These are phyloP conservation scores for Evernia prunastri DNA, from an alignment of 495 filamentous ascomycete species.

Conservation along the genomic window DNA sequence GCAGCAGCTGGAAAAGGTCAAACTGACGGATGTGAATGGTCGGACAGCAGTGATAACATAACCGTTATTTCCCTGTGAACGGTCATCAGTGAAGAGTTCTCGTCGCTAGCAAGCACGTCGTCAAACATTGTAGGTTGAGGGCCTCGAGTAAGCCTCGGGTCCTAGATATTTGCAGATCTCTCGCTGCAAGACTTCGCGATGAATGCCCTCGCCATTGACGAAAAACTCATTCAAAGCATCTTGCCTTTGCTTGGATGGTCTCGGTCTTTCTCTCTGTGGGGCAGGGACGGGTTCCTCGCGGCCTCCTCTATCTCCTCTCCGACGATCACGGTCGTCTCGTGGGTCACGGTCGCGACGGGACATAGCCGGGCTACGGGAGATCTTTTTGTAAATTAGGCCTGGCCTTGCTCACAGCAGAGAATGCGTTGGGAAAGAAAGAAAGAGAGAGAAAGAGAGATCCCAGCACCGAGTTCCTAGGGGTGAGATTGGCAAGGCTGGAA, in stretches of 20 bases:
- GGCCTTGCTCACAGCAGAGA: slow-evolving; percentile 6
- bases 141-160: slow-evolving; percentile 83
- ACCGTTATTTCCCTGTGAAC: slow-evolving; percentile 24
- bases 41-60: slow-evolving; percentile 27
- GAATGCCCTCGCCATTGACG: slow-evolving; percentile 81
- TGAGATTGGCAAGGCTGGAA: neutral
- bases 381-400: neutral
- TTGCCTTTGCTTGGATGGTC: slow-evolving; percentile 6
- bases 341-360: neutral
- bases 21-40: slow-evolving; percentile 27
- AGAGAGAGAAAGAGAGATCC: no score
- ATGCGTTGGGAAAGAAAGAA: neutral
- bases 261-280: slow-evolving; percentile 7
- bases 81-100: slow-evolving; percentile 13
- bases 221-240: slow-evolving; percentile 64
- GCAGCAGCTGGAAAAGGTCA: neutral
- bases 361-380: slow-evolving; percentile 5
- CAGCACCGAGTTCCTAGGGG: no score
- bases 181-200: slow-evolving; percentile 87
- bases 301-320: slow-evolving; percentile 10
- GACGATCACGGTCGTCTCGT: slow-evolving; percentile 17
- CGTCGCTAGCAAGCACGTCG: slow-evolving; percentile 1
- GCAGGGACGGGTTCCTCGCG: neutral
- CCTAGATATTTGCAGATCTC: slow-evolving; percentile 93
- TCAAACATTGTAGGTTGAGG: slow-evolving; percentile 73